phyloP scores from a whole-genome alignment of 202 grass and related monocot genomes.

The Saccharum hybrid region DNA sequence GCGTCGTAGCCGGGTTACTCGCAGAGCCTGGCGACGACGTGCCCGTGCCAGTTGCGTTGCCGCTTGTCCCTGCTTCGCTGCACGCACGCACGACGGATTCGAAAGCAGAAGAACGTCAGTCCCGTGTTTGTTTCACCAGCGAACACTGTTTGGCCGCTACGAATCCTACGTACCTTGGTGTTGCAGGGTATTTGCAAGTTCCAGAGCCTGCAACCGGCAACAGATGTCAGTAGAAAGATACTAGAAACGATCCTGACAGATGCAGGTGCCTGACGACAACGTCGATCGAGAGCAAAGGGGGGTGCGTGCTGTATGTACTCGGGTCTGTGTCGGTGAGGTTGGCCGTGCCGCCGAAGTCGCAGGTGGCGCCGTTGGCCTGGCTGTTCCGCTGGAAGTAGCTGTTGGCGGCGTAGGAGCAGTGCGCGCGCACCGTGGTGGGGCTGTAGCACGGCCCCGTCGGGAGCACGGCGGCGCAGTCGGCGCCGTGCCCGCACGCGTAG shows the following conservation, averaged over 20 bases:
- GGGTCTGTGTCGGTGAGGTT: conserved; percentile 53
- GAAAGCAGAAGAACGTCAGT: not conserved
- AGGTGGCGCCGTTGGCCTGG: conserved; percentile 55
- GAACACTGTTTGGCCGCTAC: not conserved
- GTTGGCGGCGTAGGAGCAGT: conserved; percentile 86
- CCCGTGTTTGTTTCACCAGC: not conserved
- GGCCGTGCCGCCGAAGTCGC: conserved; percentile 87
- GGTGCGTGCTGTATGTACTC: conserved; percentile 31
- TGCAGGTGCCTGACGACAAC: not conserved
- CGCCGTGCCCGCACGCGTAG: conserved; percentile 83
- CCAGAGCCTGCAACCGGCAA: conserved; percentile 38
- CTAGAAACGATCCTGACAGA: not conserved
- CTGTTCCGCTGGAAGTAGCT: conserved; percentile 81
- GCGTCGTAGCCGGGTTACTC: conserved; percentile 22
- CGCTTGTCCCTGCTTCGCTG: conserved; percentile 40
- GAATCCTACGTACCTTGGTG: conserved; percentile 8
- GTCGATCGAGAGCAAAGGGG: not conserved
- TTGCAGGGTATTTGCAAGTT: conserved; percentile 52
- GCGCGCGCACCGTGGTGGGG: conserved; percentile 61
- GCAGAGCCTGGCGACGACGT: conserved; percentile 27
- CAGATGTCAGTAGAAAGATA: not conserved
- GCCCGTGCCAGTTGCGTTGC: not conserved
- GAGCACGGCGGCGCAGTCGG: conserved; percentile 71
- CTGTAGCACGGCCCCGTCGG: conserved; percentile 68
- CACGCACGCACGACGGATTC: not conserved